phyloP scores from a whole-genome alignment of 2,329 filamentous ascomycete genomes.

The Ramularia endophylla region DNA sequence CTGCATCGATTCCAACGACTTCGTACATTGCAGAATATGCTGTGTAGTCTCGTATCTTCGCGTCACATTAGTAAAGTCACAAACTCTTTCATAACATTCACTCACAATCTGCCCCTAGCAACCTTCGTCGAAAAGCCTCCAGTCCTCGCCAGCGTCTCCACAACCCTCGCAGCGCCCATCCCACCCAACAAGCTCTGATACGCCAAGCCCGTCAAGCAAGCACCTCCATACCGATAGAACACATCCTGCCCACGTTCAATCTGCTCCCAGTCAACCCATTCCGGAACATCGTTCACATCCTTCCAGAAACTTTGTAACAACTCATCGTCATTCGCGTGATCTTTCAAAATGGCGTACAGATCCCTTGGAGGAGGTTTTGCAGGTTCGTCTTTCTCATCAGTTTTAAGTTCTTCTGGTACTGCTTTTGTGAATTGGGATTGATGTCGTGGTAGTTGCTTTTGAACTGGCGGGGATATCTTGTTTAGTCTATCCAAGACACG shows the following conservation, averaged over 20 bases:
- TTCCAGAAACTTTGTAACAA: slow-evolving; percentile 56
- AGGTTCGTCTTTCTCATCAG: slow-evolving; percentile 24
- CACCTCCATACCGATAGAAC: slow-evolving; percentile 69
- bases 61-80: too few relatives aligned
- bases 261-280: slow-evolving; percentile 74
- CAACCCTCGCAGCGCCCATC: slow-evolving; percentile 66
- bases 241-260: slow-evolving; percentile 68
- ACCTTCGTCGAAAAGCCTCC: slow-evolving; percentile 67
- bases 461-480: slow-evolving; percentile 49
- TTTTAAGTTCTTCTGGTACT: slow-evolving; percentile 1
- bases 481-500: slow-evolving; percentile 61
- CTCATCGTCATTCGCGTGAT: slow-evolving; percentile 53
- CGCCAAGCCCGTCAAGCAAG: slow-evolving; percentile 57
- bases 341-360: slow-evolving; percentile 56
- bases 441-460: slow-evolving; percentile 34
- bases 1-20: slow-evolving; percentile 57
- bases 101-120: slow-evolving; percentile 53
- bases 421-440: slow-evolving; percentile 26
- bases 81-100: too few relatives aligned
- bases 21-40: slow-evolving; percentile 66
- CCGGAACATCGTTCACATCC: slow-evolving; percentile 60
- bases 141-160: slow-evolving; percentile 67
- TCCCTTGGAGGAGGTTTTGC: slow-evolving; percentile 44
- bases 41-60: slow-evolving; percentile 62
- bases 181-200: slow-evolving; percentile 63